Conservation (phyloP, 352 stramenopile species). For the Pythium pectinolyticum region DNA sequence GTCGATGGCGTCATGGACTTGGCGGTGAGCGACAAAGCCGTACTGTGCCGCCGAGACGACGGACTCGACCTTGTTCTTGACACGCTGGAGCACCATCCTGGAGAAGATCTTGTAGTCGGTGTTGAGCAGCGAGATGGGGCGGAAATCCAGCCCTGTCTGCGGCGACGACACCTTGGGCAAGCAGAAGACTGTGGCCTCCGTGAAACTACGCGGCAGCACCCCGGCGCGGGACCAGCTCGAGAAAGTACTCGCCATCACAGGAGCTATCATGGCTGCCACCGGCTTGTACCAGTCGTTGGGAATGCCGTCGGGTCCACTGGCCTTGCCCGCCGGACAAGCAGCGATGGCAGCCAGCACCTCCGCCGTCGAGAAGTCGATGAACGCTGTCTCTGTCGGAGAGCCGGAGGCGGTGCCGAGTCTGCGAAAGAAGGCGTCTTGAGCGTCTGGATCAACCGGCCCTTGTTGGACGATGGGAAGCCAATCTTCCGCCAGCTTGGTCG, state of each 20-base stretch:
- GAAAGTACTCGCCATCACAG: background rate
- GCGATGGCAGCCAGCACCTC: background rate
- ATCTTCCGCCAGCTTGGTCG: background rate
- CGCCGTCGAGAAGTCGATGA: background rate
- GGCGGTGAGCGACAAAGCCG: background rate
- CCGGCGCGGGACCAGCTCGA: background rate
- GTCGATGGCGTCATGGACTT: conserved; percentile 16
- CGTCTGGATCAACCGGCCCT: background rate
- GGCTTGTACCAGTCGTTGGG: conserved; percentile 13
- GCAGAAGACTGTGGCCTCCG: conserved; percentile 2
- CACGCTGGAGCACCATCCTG: background rate
- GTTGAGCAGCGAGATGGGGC: conserved; percentile 9
- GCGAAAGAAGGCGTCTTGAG: background rate
- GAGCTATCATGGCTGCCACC: background rate
- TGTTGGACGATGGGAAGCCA: background rate
- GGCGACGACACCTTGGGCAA: conserved; percentile 1
- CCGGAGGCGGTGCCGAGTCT: background rate
- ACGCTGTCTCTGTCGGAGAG: background rate
- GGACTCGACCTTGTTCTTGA: background rate
- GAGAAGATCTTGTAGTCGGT: conserved; percentile 21
- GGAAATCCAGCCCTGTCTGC: conserved; percentile 4
- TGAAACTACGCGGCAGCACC: background rate
- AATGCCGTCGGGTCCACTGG: conserved; percentile 8
- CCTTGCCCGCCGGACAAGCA: conserved; percentile 1
- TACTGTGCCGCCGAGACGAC: background rate